Conservation (phyloP, 768 basidiomycete genomes). For the Lepiota venenata region DNA sequence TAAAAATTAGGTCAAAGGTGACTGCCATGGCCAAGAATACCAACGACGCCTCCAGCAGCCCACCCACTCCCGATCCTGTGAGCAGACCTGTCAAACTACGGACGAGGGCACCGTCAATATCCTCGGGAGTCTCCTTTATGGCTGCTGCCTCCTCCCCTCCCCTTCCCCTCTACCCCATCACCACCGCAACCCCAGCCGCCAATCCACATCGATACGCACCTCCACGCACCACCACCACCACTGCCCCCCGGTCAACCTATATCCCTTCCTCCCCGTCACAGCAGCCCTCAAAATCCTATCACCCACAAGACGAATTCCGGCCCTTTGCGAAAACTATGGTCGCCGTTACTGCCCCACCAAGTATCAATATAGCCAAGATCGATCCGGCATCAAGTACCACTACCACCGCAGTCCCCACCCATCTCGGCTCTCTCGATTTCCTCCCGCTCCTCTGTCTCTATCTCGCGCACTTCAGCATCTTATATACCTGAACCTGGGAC, state of each 20-base stretch:
- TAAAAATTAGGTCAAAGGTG: constrained; percentile 61
- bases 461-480: constrained; percentile 41
- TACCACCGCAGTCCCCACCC: constrained; percentile 70
- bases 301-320: constrained; percentile 12
- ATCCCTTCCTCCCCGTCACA: constrained; percentile 20
- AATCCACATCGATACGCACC: constrained; percentile 54
- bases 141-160: constrained; percentile 23
- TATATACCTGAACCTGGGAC: constrained; percentile 33
- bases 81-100: constrained; percentile 22
- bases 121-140: constrained; percentile 28
- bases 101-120: constrained; percentile 38
- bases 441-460: constrained; percentile 59
- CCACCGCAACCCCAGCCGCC: constrained; percentile 49
- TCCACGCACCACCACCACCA: constrained; percentile 27
- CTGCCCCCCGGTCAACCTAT: constrained; percentile 26
- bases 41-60: constrained; percentile 10
- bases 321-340: constrained; percentile 11
- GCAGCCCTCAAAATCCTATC: constrained; percentile 6
- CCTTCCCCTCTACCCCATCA: constrained; percentile 51
- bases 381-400: constrained; percentile 57
- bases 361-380: constrained; percentile 32
- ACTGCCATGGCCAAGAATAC: constrained; percentile 41
- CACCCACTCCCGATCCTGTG: constrained; percentile 16
- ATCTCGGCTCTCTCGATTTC: constrained; percentile 70
- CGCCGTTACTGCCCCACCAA: constrained; percentile 11